phyloP scores from a whole-genome alignment of 2,329 filamentous ascomycete species.

The Alternaria postmessia region DNA sequence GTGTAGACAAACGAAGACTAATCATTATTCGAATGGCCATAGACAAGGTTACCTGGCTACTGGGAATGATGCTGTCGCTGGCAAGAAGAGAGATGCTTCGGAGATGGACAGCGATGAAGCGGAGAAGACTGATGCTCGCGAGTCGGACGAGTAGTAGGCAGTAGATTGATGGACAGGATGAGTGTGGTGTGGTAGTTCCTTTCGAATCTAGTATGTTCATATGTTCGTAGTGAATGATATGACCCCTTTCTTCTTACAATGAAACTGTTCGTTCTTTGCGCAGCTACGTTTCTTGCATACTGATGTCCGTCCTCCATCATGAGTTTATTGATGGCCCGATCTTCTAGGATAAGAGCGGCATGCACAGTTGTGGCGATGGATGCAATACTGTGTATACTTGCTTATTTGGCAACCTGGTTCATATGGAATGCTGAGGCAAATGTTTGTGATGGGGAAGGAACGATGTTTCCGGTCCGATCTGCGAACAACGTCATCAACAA shows the following conservation, averaged over 20 bases:
- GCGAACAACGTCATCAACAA: neutral
- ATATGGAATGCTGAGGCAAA: neutral
- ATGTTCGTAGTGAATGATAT: neutral
- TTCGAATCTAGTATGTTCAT: neutral
- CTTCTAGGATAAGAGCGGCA: neutral
- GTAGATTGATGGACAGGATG: neutral
- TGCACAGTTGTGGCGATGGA: neutral
- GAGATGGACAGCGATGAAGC: neutral
- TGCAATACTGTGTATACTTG: neutral
- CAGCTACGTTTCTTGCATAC: neutral
- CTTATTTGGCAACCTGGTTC: neutral
- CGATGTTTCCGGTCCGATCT: neutral
- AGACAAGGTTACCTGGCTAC: neutral
- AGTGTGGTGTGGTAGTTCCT: neutral
- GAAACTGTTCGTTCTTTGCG: neutral
- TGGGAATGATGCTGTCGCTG: neutral
- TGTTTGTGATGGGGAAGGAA: neutral
- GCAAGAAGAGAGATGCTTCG: neutral
- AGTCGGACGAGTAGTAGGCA: neutral
- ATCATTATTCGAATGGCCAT: slow-evolving; percentile 2
- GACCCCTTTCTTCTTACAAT: neutral
- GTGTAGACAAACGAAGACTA: neutral
- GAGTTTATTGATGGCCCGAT: no score
- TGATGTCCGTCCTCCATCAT: neutral
- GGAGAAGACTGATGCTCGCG: neutral